A percentile compares a stretch with the other conserved stretches of the same genome.
These are phyloP conservation scores for Globisporangium uncinulatum DNA, from an alignment of 352 stramenopile genomes.

Conservation along the genomic window DNA sequence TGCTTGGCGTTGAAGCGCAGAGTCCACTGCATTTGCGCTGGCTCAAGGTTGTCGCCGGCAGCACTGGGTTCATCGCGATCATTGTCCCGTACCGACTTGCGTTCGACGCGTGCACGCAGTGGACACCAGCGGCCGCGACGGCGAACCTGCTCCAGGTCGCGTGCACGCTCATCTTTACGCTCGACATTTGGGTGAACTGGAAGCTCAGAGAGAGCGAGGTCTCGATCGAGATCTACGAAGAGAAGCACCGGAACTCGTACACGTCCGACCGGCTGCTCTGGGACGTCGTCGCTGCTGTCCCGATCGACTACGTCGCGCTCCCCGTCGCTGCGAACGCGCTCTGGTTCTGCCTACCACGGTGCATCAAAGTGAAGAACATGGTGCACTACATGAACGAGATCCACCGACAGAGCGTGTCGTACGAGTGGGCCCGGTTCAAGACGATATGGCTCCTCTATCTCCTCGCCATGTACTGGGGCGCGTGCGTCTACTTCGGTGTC, in stretches of 20 bases:
- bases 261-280: conserved; percentile 33
- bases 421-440: conserved; percentile 47
- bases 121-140: conserved; percentile 11
- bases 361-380: conserved; percentile 50
- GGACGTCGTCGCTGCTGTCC: conserved; percentile 36
- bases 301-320: conserved; percentile 33
- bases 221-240: conserved; percentile 52
- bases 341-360: conserved; percentile 41
- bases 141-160: conserved; percentile 27
- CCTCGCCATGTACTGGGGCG: conserved; percentile 53
- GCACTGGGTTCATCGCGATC: conserved; percentile 35
- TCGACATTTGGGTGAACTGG: conserved; percentile 58
- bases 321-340: conserved; percentile 9
- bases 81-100: conserved; percentile 48
- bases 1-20: conserved; percentile 29
- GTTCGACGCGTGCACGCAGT: conserved; percentile 33
- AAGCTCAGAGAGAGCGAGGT: conserved; percentile 31
- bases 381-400: conserved; percentile 52
- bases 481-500: conserved; percentile 44
- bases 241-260: conserved; percentile 34
- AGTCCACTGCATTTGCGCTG: conserved; percentile 35
- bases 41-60: conserved; percentile 28
- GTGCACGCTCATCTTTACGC: conserved; percentile 29
- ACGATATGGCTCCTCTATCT: conserved; percentile 52
- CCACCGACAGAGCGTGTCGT: conserved; percentile 46